Percentiles rank a stretch among this genome's conserved stretches.
Evolutionary conservation across 441 rosid species (phyloP).

Genomic region (Manihot esculenta): DNA sequence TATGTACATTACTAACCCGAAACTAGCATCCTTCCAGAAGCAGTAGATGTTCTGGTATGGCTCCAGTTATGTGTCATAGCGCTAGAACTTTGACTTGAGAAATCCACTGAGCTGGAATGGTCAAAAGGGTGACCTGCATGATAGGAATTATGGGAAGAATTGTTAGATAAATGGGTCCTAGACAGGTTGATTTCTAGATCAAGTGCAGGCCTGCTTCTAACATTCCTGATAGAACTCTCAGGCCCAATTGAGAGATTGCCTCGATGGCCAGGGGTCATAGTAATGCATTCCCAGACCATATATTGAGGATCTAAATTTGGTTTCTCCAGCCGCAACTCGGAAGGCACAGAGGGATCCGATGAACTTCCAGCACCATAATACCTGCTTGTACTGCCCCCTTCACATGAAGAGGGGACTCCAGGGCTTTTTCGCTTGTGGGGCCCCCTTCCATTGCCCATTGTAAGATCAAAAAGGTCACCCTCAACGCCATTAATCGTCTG

Average conservation of each 20-base stretch:
- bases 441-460: slow-evolving; percentile 54
- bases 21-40: slow-evolving; percentile 50
- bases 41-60: slow-evolving; percentile 46
- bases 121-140: slow-evolving; percentile 46
- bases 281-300: slow-evolving; percentile 48
- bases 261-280: slow-evolving; percentile 42
- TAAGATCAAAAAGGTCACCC: slow-evolving; percentile 51
- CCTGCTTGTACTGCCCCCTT: slow-evolving; percentile 76
- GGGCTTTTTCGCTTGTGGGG: slow-evolving; percentile 80
- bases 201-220: slow-evolving; percentile 68
- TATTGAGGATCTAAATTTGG: slow-evolving; percentile 47
- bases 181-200: slow-evolving; percentile 54
- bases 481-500: slow-evolving; percentile 55
- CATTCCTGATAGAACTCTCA: slow-evolving; percentile 75
- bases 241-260: slow-evolving; percentile 55
- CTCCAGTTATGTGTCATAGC: slow-evolving; percentile 57
- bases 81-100: slow-evolving; percentile 49
- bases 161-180: slow-evolving; percentile 49
- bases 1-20: slow-evolving; percentile 34
- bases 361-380: slow-evolving; percentile 60
- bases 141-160: slow-evolving; percentile 42
- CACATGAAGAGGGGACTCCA: slow-evolving; percentile 55
- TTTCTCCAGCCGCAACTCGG: slow-evolving; percentile 60
- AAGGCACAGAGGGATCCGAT: slow-evolving; percentile 50
- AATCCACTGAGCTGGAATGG: slow-evolving; percentile 41